Evolutionary conservation across 768 basidiomycete genomes (phyloP), one percentile per base, ranked within the genome.

Genomic region (Russula emetica): DNA sequence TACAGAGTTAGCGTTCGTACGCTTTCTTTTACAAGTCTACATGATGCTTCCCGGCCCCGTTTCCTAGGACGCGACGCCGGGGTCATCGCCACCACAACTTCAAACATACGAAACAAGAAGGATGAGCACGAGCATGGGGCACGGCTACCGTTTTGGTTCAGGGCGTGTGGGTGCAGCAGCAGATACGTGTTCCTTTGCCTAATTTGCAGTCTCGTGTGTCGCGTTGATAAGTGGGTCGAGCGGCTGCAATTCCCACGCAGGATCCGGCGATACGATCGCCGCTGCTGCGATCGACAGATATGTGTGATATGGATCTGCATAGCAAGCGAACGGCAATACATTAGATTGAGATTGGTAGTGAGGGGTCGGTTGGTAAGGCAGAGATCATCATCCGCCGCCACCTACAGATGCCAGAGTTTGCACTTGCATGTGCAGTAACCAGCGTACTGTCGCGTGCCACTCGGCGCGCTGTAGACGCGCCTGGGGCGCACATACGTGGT

Each of bases 241-340:
- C 1, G 76, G 72, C 30, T 79, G 77, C 13, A 95, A 78, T 34
- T 71, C 75, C 86, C 88, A 89, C 44, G 71, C 74, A 16, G 55
- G 56, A 50, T 63, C 64, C 5, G 70, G 71, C 40, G 68, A 66
- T 0, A 69, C 51, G 8, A 95, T 80, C 1, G 92, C 79, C 22
- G 95, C 70, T 0, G 91, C 87, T 0, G 96, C 94, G 42, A 97
- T 76, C 2, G 92, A 85, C 32, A 98, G 78, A 72, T 98, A 98
- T 0, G 95, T 97, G 70, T 99, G 96, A 71, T 93, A 96, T 0
- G 96, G 94, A 77, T 99, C 96, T 89, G 70, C 28, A 8, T 11
- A 18, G 45, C n/a, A 20, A 30, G 32, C 3, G 20, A 44, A 28
- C 42, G 10, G 36, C 62, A 45, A 18, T 38, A 16, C 6, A 30